Base-by-base conservation (phyloP, 2,329 filamentous ascomycete genomes). In the Leptosphaerulina australis region DNA sequence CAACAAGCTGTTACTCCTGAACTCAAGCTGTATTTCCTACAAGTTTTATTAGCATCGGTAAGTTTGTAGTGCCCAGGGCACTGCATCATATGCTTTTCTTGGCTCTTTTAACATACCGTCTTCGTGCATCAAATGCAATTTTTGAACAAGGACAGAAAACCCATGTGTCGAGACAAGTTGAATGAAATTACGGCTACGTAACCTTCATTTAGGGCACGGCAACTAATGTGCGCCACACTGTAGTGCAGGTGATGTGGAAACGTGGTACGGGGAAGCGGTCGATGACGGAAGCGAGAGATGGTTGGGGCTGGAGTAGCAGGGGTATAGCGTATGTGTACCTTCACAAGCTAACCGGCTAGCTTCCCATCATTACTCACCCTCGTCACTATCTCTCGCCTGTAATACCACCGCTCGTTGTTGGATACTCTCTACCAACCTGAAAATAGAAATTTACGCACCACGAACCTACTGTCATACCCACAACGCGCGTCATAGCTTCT, bases 291-390 rank as follows among this genome's bases (percentile, higher is more conserved):
- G 49, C 62, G 58, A 63, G 29, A 38, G 28, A 29, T 17, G 36
- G 50, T 45, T 52, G 59, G n/a, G n/a, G 57, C 45, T 55, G 38
- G 14, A 26, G 22, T 20, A 48, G 48, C 55, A 56, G 53, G 58
- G 56, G 48, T 51, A 44, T 17, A 30, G 41, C 36, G 25, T 38
- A 21, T 43, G 44, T 24, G 43, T 40, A 62, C 57, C 49, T 61
- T 66, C 64, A 64, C 64, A 60, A 67, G 63, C 62, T 55, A 56
- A 55, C 48, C 40, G 36, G 46, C 5, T 31, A 26, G 36, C 35
- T 31, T 21, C 14, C 15, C 24, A n/a, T 24, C 41, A 28, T 24
- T 30, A 30, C 35, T 36, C 35, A 31, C 29, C 18, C 38, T 43
- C n/a, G 34, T 48, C 17, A 20, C 50, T 33, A 25, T 34, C 50